phyloP scores from a whole-genome alignment of 148 eudicot genomes.

The Vaccinium myrtillus region DNA sequence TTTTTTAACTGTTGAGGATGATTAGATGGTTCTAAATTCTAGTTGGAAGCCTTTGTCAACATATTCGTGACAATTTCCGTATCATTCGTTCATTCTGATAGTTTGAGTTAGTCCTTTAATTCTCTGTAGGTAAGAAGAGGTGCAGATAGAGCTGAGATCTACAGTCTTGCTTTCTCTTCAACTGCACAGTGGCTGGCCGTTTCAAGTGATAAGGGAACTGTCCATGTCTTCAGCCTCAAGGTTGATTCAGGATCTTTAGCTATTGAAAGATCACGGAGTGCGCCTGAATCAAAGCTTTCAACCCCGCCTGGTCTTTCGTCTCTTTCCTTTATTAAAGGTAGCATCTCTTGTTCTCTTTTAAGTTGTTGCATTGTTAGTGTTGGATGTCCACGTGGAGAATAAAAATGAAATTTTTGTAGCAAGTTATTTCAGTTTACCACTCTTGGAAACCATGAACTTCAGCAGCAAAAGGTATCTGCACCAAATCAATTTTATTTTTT shows the following conservation, averaged over 20 bases:
- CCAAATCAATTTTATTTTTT: neutral
- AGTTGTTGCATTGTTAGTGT: neutral
- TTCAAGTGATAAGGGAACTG: slow-evolving; percentile 73
- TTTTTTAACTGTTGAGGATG: neutral
- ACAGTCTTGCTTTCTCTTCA: slow-evolving; percentile 66
- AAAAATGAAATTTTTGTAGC: neutral
- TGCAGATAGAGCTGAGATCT: slow-evolving; percentile 65
- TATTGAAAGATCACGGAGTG: slow-evolving; percentile 30
- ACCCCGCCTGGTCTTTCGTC: slow-evolving; percentile 49
- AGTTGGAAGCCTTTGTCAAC: neutral
- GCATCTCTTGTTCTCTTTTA: neutral
- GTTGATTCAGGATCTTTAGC: slow-evolving; percentile 51
- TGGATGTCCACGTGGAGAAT: too few species aligned
- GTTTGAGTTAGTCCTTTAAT: neutral
- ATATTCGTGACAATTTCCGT: neutral
- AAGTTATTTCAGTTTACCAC: neutral
- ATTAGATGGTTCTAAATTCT: neutral
- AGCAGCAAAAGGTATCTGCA: neutral
- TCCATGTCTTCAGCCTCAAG: slow-evolving; percentile 69
- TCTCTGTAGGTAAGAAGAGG: slow-evolving; percentile 68
- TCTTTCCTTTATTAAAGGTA: slow-evolving; percentile 72
- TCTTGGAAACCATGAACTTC: neutral
- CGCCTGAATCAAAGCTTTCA: slow-evolving; percentile 39
- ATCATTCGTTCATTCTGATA: neutral
- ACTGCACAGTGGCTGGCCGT: slow-evolving; percentile 70